Conservation (phyloP, 305 asterid species). For the Petunia hybrid region DNA sequence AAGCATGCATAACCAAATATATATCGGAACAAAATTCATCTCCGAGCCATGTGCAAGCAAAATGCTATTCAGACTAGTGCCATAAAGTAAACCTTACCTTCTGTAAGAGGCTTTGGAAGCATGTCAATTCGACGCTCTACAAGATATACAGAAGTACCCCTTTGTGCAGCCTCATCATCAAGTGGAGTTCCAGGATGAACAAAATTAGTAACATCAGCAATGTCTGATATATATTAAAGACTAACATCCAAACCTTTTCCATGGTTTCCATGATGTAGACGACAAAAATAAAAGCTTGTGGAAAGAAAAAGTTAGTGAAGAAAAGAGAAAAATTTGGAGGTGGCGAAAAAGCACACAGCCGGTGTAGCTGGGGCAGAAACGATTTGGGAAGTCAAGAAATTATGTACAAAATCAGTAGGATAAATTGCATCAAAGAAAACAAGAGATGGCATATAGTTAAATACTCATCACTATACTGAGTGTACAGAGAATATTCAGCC, state of each 20-base stretch:
- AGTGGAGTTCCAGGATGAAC: conserved; percentile 93
- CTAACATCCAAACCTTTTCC: conserved; percentile 39
- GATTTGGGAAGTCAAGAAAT: not conserved
- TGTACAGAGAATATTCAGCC: not conserved
- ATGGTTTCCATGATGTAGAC: not conserved
- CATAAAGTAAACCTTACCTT: conserved; percentile 60
- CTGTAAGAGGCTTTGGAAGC: conserved; percentile 99
- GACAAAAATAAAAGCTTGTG: not conserved
- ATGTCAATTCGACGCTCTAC: conserved; percentile 99
- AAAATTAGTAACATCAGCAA: conserved; percentile 99
- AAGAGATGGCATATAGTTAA: not conserved
- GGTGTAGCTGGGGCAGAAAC: conserved; percentile 6
- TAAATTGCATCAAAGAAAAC: not conserved
- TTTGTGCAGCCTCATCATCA: conserved; percentile 97
- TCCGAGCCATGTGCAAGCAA: not conserved
- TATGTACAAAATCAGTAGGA: conserved; percentile 8
- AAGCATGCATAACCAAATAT: conserved; percentile 1
- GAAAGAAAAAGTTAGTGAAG: not conserved
- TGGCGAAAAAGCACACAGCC: not conserved
- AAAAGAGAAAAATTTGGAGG: not conserved
- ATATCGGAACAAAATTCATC: not conserved
- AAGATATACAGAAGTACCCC: conserved; percentile 99
- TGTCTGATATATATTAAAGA: conserved; percentile 75
- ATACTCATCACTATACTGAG: conserved; percentile 19
- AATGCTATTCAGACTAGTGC: not conserved